Evolutionary conservation across 208 protist genomes (phyloP).

Genomic region (Leishmania tarentolae): DNA sequence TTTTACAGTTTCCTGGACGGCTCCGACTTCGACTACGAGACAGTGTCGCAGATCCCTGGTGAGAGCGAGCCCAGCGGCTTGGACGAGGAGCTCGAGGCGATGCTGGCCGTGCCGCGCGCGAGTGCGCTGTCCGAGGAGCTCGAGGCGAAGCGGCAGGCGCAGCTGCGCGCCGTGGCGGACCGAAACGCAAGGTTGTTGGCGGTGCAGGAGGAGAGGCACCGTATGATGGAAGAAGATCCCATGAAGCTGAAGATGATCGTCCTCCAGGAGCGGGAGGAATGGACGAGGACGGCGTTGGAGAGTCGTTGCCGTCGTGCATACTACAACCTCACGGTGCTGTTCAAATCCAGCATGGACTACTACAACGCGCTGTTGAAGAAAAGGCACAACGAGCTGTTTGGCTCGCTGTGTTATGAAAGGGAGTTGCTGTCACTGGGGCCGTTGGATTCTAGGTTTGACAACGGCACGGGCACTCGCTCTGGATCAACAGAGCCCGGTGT

Average conservation of each 20-base stretch:
- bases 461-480: neutral
- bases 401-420: neutral
- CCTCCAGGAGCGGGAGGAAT: slow-evolving; percentile 14
- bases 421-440: neutral
- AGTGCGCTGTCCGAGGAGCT: neutral
- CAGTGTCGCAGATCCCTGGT: slow-evolving; percentile 8
- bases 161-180: neutral
- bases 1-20: slow-evolving; percentile 13
- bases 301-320: slow-evolving; percentile 12
- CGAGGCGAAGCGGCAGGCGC: neutral
- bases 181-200: slow-evolving; percentile 4
- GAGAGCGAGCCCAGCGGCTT: neutral
- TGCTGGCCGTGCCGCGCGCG: neutral
- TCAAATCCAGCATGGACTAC: slow-evolving; percentile 13
- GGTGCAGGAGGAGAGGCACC: neutral
- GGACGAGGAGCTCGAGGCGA: slow-evolving; percentile 6
- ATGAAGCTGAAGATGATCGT: slow-evolving; percentile 4
- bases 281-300: slow-evolving; percentile 10
- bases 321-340: slow-evolving; percentile 18
- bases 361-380: neutral
- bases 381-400: neutral
- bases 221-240: neutral
- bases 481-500: neutral
- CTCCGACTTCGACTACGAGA: slow-evolving; percentile 7
- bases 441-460: neutral